Evolutionary conservation across 2,329 filamentous ascomycete species (phyloP).

Genomic region (Pseudocercospora vitis): DNA sequence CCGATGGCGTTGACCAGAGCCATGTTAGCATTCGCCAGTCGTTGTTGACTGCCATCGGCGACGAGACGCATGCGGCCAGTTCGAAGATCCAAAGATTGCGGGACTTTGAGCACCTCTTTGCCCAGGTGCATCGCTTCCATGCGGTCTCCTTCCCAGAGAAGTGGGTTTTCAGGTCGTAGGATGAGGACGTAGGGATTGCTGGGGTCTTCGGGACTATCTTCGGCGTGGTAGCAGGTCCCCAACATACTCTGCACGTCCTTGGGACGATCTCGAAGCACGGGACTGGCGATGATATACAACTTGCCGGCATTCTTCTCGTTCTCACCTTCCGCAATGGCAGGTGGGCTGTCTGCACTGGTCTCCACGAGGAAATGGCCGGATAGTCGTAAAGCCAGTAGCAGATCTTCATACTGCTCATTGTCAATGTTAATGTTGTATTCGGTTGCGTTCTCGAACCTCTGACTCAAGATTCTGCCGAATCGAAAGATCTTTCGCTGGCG

Average conservation of each 20-base stretch:
- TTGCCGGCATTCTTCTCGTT: slow-evolving; percentile 48
- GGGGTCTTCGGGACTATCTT: slow-evolving; percentile 68
- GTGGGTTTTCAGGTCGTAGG: slow-evolving; percentile 73
- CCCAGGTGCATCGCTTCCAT: slow-evolving; percentile 50
- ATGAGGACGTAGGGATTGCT: slow-evolving; percentile 83
- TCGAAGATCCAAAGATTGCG: slow-evolving; percentile 71
- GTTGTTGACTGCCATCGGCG: slow-evolving; percentile 78
- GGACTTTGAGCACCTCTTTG: slow-evolving; percentile 71
- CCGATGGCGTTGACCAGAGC: slow-evolving; percentile 79
- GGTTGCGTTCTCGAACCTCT: slow-evolving; percentile 93
- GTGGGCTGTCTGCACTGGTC: slow-evolving; percentile 55
- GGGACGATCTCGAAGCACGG: slow-evolving; percentile 69
- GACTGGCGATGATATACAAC: slow-evolving; percentile 76
- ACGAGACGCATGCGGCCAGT: slow-evolving; percentile 83
- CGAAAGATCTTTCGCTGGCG: slow-evolving; percentile 94
- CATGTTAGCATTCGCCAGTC: slow-evolving; percentile 74
- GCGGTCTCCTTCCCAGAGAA: slow-evolving; percentile 75
- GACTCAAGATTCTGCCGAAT: slow-evolving; percentile 85
- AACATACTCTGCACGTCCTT: slow-evolving; percentile 85
- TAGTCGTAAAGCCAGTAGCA: slow-evolving; percentile 77
- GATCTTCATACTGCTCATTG: slow-evolving; percentile 66
- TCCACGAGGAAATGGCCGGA: slow-evolving; percentile 87
- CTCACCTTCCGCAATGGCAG: slow-evolving; percentile 15
- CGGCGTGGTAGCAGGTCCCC: slow-evolving; percentile 71
- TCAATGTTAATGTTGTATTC: slow-evolving; percentile 85